These are phyloP conservation scores for Knoxia roxburghii DNA, from an alignment of 257 asterid species.

Conservation along the genomic window DNA sequence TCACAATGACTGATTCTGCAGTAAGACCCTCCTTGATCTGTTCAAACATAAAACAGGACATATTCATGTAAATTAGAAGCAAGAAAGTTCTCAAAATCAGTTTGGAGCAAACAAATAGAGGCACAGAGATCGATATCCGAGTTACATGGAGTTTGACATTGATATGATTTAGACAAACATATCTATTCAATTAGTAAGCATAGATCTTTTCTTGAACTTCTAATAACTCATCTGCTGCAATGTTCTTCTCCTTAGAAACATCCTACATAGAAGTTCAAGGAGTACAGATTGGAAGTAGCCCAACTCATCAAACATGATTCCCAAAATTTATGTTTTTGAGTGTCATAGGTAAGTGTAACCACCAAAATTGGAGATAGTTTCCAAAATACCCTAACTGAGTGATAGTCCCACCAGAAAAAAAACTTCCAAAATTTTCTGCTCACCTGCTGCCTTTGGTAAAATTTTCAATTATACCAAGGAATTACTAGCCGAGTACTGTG, in stretches of 20 bases:
- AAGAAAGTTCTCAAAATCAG: background rate
- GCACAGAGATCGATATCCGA: too few relatives aligned
- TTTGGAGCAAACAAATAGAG: too few relatives aligned
- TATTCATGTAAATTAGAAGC: background rate
- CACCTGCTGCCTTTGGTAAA: background rate
- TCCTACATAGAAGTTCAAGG: too few relatives aligned
- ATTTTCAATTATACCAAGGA: background rate
- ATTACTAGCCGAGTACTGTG: too few relatives aligned
- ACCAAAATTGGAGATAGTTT: background rate
- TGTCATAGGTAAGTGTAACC: background rate
- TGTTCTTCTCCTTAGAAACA: too few relatives aligned
- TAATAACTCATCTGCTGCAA: too few relatives aligned
- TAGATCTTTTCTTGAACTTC: too few relatives aligned
- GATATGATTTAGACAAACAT: too few relatives aligned
- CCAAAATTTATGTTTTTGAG: background rate
- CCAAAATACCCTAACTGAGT: background rate
- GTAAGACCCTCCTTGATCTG: conserved; percentile 82
- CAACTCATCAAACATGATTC: background rate
- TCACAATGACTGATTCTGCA: conserved; percentile 77
- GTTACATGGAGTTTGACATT: too few relatives aligned
- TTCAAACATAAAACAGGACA: conserved; percentile 3
- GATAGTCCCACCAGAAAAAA: background rate
- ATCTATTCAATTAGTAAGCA: too few relatives aligned
- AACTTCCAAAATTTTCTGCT: background rate
- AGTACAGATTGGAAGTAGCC: too few relatives aligned